Evolutionary conservation across 75 land plant species (phyloP).

Genomic region (Chamaecyparis obtusa): DNA sequence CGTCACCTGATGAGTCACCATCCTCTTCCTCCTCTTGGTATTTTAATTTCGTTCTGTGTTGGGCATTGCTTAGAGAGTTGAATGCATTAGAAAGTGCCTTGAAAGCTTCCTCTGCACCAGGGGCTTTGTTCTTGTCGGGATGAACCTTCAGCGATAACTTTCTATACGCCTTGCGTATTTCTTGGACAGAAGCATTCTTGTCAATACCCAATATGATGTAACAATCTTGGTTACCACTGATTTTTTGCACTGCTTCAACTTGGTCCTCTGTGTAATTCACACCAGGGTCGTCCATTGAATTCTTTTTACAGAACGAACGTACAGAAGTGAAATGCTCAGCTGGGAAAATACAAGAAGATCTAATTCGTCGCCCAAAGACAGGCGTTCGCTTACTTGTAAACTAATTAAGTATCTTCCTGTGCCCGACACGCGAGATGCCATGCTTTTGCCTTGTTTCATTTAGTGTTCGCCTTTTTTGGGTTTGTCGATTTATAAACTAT

Average conservation of each 20-base stretch:
- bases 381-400: neutral
- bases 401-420: neutral
- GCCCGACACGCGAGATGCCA: neutral
- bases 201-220: constrained; percentile 77
- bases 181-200: constrained; percentile 63
- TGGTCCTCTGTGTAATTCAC: constrained; percentile 66
- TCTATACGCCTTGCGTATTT: constrained; percentile 81
- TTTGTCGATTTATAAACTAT: neutral
- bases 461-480: neutral
- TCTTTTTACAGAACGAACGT: neutral
- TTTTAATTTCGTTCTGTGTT: constrained; percentile 59
- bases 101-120: constrained; percentile 93
- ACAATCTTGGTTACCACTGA: constrained; percentile 64
- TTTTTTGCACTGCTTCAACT: constrained; percentile 49
- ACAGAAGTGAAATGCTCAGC: neutral
- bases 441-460: neutral
- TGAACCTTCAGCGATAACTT: constrained; percentile 92
- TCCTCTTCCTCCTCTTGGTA: constrained; percentile 58
- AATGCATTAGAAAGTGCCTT: constrained; percentile 87
- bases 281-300: neutral
- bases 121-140: constrained; percentile 89
- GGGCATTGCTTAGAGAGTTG: constrained; percentile 70
- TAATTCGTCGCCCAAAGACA: neutral
- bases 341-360: neutral
- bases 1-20: constrained; percentile 28